Percentiles rank a stretch among this genome's conserved stretches.
Evolutionary conservation across 2,329 filamentous ascomycete species (phyloP).

Genomic region (Trichoderma lentiforme): DNA sequence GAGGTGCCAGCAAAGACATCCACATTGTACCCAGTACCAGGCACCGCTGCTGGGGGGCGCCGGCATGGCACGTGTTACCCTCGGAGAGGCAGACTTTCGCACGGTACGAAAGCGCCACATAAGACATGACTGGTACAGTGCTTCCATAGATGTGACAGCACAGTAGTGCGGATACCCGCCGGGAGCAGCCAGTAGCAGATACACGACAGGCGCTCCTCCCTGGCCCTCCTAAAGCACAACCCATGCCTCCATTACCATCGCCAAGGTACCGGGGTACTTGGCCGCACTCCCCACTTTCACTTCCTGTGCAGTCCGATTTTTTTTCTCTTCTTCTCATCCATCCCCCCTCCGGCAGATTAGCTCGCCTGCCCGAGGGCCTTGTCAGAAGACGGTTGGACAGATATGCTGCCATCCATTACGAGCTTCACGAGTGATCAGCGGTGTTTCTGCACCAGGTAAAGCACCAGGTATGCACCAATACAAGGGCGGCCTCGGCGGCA

Average conservation of each 20-base stretch:
- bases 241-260: neutral
- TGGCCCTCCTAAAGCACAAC: neutral
- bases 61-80: neutral
- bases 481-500: neutral
- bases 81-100: neutral
- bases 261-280: neutral
- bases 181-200: neutral
- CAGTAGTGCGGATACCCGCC: neutral
- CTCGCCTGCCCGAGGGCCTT: neutral
- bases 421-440: neutral
- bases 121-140: neutral
- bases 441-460: neutral
- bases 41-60: neutral
- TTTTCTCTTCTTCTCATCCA: neutral
- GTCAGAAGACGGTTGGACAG: neutral
- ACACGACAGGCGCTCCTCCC: neutral
- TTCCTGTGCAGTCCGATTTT: neutral
- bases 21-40: neutral
- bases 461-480: neutral
- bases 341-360: neutral
- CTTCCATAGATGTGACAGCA: neutral
- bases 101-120: neutral
- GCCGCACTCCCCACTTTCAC: neutral
- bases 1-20: conserved; percentile 7
- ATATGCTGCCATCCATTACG: conserved; percentile 4